Percentiles rank a stretch among this genome's conserved stretches.
These are phyloP conservation scores for Mangifera indica DNA, from an alignment of 345 rosid genomes.

Conservation along the genomic window DNA sequence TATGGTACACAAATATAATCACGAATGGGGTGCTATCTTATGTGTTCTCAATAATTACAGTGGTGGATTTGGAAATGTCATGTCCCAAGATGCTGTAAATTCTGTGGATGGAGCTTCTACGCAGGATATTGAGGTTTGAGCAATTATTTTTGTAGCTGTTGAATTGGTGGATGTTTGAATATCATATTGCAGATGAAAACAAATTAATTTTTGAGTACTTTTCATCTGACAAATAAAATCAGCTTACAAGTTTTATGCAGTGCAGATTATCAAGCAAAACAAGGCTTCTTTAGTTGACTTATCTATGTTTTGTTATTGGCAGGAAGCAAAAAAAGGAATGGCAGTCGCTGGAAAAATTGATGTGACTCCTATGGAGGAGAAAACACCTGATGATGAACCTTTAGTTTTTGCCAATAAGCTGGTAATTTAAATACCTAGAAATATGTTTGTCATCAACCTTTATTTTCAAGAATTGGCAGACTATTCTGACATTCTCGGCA, in stretches of 20 bases:
- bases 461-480: background rate
- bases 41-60: slow-evolving; percentile 26
- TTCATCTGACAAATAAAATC: background rate
- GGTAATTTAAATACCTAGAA: slow-evolving; percentile 37
- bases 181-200: background rate
- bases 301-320: slow-evolving; percentile 36
- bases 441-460: background rate
- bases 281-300: slow-evolving; percentile 19
- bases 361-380: slow-evolving; percentile 62
- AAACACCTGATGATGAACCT: slow-evolving; percentile 71
- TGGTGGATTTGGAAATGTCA: slow-evolving; percentile 37
- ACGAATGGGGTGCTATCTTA: slow-evolving; percentile 7
- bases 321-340: slow-evolving; percentile 65
- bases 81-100: slow-evolving; percentile 41
- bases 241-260: background rate
- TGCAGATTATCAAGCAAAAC: background rate
- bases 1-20: background rate
- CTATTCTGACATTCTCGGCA: background rate
- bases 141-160: background rate
- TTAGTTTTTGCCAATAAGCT: slow-evolving; percentile 72
- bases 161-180: background rate
- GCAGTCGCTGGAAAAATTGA: slow-evolving; percentile 51
- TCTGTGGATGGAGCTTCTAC: slow-evolving; percentile 48
- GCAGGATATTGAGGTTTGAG: slow-evolving; percentile 60
- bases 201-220: no score